Evolutionary conservation across 257 asterid genomes (phyloP).

Genomic region (Buddleja alternifolia): DNA sequence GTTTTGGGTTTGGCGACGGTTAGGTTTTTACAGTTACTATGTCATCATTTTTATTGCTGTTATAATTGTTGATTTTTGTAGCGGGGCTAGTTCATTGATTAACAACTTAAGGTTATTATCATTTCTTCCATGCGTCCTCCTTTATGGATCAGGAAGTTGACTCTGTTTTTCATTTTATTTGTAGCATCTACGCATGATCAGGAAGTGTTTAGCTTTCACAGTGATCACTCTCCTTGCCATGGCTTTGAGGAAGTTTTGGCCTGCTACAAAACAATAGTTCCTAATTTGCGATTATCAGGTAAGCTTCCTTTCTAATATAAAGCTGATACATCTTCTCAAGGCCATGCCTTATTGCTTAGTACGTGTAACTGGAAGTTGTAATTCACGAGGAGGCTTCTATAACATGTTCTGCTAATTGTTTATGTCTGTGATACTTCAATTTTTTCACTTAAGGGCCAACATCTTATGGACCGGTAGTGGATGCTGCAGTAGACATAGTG

Average conservation of each 20-base stretch:
- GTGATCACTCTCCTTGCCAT: slow-evolving; percentile 75
- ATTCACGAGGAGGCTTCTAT: slow-evolving; percentile 11
- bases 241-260: slow-evolving; percentile 87
- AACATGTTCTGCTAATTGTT: background rate
- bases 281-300: slow-evolving; percentile 73
- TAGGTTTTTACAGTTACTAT: slow-evolving; percentile 23
- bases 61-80: slow-evolving; percentile 3
- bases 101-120: slow-evolving; percentile 14
- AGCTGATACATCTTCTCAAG: slow-evolving; percentile 13
- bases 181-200: slow-evolving; percentile 73
- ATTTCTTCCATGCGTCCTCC: background rate
- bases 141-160: slow-evolving; percentile 22
- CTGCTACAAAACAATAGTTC: slow-evolving; percentile 72
- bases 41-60: background rate
- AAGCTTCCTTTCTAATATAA: slow-evolving; percentile 17
- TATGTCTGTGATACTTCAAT: background rate
- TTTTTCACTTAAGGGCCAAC: slow-evolving; percentile 67
- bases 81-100: background rate
- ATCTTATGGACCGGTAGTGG: slow-evolving; percentile 78
- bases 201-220: slow-evolving; percentile 82
- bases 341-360: slow-evolving; percentile 18
- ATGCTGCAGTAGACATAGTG: slow-evolving; percentile 85
- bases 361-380: slow-evolving; percentile 9
- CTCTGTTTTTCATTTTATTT: slow-evolving; percentile 23
- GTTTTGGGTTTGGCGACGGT: slow-evolving; percentile 97